phyloP scores from a whole-genome alignment of 2,329 filamentous ascomycete species.

The Thyridium curvatum region DNA sequence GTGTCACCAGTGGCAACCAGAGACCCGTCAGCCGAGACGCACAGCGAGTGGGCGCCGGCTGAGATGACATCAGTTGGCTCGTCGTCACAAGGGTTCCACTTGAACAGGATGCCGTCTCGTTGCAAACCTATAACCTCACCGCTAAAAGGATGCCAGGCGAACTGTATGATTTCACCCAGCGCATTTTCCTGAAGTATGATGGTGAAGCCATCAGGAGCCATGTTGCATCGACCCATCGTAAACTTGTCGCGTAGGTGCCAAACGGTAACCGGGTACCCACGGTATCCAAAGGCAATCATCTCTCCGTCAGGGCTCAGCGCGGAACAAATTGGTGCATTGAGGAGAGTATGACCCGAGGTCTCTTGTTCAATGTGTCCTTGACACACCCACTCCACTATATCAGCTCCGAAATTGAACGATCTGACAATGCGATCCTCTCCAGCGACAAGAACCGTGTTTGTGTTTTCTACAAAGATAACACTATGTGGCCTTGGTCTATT shows the following conservation, averaged over 20 bases:
- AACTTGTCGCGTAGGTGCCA: conserved; percentile 18
- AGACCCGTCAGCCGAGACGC: conserved; percentile 18
- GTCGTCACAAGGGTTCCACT: conserved; percentile 23
- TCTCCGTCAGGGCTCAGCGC: conserved; percentile 19
- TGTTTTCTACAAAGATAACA: conserved; percentile 13
- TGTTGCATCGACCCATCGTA: conserved; percentile 17
- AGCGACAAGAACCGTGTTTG: conserved; percentile 13
- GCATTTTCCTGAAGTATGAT: conserved; percentile 11
- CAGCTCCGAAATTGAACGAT: conserved; percentile 9
- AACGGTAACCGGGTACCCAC: conserved; percentile 19
- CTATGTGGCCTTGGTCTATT: conserved; percentile 15
- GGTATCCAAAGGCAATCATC: conserved; percentile 20
- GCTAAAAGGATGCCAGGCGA: conserved; percentile 19
- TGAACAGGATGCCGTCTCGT: conserved; percentile 23
- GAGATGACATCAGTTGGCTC: conserved; percentile 14
- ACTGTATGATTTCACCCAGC: conserved; percentile 15
- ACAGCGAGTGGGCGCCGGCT: conserved; percentile 12
- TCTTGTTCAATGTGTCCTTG: conserved; percentile 13
- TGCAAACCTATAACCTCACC: conserved; percentile 15
- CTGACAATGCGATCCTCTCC: conserved; percentile 15
- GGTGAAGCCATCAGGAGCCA: neutral
- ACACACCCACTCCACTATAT: conserved; percentile 11
- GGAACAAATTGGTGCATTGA: conserved; percentile 17
- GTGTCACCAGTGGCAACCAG: conserved; percentile 20
- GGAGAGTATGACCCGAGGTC: conserved; percentile 14